Conservation (phyloP, 2,329 filamentous ascomycete genomes). For the Phialocephala sp. region DNA sequence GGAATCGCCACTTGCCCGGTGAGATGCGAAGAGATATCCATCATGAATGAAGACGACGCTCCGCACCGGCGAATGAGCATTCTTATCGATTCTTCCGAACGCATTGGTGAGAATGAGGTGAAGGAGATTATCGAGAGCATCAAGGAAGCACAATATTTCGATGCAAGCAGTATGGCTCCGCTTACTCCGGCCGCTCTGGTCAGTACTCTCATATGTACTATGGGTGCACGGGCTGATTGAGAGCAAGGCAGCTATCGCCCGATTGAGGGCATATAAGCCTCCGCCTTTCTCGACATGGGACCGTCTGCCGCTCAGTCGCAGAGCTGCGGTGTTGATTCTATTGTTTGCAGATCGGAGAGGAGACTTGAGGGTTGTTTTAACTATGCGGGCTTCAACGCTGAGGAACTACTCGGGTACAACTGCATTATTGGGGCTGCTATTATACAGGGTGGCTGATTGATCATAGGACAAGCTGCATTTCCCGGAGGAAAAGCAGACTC, state of each 20-base stretch:
- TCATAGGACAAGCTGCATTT: conserved; percentile 72
- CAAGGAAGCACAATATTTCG: conserved; percentile 42
- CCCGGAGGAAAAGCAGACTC: conserved; percentile 77
- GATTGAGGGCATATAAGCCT: conserved; percentile 64
- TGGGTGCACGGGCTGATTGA: conserved; percentile 17
- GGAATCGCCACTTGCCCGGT: conserved; percentile 5
- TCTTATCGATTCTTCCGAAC: conserved; percentile 37
- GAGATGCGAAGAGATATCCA: background rate
- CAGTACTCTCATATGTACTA: conserved; percentile 25
- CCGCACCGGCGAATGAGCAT: conserved; percentile 43
- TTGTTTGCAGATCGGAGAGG: conserved; percentile 85
- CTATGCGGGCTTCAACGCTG: conserved; percentile 68
- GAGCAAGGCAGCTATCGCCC: conserved; percentile 51
- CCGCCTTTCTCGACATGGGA: conserved; percentile 68
- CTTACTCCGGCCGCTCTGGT: conserved; percentile 40
- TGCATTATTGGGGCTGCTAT: background rate
- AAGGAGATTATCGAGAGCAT: conserved; percentile 38
- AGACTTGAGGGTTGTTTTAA: conserved; percentile 75
- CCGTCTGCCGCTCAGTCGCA: conserved; percentile 64
- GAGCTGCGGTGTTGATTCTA: conserved; percentile 86
- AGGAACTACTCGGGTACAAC: conserved; percentile 70
- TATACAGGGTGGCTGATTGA: conserved; percentile 8
- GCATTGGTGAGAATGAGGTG: conserved; percentile 47
- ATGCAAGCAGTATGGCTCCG: conserved; percentile 43
- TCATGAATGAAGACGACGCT: background rate